These are phyloP conservation scores for Obba rivulosa DNA, from an alignment of 768 basidiomycete species.

Conservation along the genomic window DNA sequence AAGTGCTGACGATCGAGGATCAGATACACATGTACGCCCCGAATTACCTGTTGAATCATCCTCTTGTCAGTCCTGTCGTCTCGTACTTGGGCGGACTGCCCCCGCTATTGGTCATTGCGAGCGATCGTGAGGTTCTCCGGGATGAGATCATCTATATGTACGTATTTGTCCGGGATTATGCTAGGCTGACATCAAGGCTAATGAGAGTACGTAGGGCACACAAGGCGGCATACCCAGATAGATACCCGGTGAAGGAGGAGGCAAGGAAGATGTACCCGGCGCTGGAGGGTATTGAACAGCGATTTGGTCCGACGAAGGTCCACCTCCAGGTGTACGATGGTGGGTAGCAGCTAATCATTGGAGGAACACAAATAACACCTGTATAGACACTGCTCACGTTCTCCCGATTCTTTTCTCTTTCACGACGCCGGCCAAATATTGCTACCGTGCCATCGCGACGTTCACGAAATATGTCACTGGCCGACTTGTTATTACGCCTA, in stretches of 20 bases:
- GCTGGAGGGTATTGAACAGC: slow-evolving; percentile 48
- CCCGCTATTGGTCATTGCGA: slow-evolving; percentile 77
- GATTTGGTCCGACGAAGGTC: slow-evolving; percentile 63
- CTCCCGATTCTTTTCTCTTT: slow-evolving; percentile 72
- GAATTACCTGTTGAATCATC: slow-evolving; percentile 73
- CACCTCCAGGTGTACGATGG: slow-evolving; percentile 95
- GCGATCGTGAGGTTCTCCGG: slow-evolving; percentile 86
- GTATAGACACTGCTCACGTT: slow-evolving; percentile 65
- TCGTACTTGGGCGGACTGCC: slow-evolving; percentile 88
- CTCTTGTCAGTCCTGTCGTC: slow-evolving; percentile 76
- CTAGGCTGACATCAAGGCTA: not conserved
- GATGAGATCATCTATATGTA: slow-evolving; percentile 90
- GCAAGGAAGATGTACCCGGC: slow-evolving; percentile 50
- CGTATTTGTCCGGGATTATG: slow-evolving; percentile 22
- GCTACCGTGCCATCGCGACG: slow-evolving; percentile 69
- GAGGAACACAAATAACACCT: not conserved
- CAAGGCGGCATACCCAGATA: slow-evolving; percentile 80
- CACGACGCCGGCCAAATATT: slow-evolving; percentile 74
- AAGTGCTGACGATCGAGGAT: slow-evolving; percentile 46
- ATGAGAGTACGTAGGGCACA: slow-evolving; percentile 58
- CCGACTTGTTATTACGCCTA: slow-evolving; percentile 23
- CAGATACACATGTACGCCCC: slow-evolving; percentile 87
- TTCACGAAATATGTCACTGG: slow-evolving; percentile 67
- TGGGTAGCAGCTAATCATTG: slow-evolving; percentile 20
- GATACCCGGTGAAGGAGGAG: slow-evolving; percentile 47